phyloP scores from a whole-genome alignment of 1,284 basidiomycete species.

The Wallemia mellicola region DNA sequence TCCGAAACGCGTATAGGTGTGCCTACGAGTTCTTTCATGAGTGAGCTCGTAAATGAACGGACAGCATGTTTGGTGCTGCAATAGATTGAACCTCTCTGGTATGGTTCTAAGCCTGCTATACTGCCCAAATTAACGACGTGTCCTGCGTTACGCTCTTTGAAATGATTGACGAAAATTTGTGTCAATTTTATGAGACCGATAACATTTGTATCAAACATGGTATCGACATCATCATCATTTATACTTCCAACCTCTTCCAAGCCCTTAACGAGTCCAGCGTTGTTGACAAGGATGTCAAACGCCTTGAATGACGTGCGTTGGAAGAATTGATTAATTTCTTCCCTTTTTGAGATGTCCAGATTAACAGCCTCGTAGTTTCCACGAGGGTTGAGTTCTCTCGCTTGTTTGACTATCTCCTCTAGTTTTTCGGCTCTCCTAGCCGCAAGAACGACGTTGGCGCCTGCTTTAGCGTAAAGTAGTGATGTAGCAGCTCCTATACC shows the following conservation, averaged over 20 bases:
- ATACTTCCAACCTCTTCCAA: slow-evolving; percentile 55
- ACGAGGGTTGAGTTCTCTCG: slow-evolving; percentile 21
- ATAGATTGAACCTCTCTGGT: slow-evolving; percentile 42
- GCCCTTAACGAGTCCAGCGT: slow-evolving; percentile 55
- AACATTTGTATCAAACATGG: slow-evolving; percentile 83
- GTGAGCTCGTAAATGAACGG: slow-evolving; percentile 49
- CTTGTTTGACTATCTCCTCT: slow-evolving; percentile 10
- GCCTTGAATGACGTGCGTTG: slow-evolving; percentile 32
- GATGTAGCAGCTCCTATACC: slow-evolving; percentile 66
- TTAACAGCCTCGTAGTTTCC: slow-evolving; percentile 35
- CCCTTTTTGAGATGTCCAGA: slow-evolving; percentile 42
- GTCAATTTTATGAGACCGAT: slow-evolving; percentile 58
- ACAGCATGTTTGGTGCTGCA: slow-evolving; percentile 32
- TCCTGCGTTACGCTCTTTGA: slow-evolving; percentile 59
- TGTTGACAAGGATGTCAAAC: slow-evolving; percentile 55
- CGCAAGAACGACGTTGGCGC: slow-evolving; percentile 18
- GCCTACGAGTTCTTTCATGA: slow-evolving; percentile 59
- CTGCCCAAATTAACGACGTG: slow-evolving; percentile 92
- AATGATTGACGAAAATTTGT: slow-evolving; percentile 40
- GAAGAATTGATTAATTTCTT: slow-evolving; percentile 32
- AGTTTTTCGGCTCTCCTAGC: slow-evolving; percentile 16
- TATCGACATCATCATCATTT: slow-evolving; percentile 18
- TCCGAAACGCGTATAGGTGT: slow-evolving; percentile 74
- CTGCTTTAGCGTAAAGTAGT: slow-evolving; percentile 38
- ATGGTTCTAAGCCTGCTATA: slow-evolving; percentile 68